A percentile compares a stretch with the other conserved stretches of the same genome.
These are phyloP conservation scores for Mucor sp. DNA, from an alignment of 371 early-diverging fungal genomes.

Conservation along the genomic window DNA sequence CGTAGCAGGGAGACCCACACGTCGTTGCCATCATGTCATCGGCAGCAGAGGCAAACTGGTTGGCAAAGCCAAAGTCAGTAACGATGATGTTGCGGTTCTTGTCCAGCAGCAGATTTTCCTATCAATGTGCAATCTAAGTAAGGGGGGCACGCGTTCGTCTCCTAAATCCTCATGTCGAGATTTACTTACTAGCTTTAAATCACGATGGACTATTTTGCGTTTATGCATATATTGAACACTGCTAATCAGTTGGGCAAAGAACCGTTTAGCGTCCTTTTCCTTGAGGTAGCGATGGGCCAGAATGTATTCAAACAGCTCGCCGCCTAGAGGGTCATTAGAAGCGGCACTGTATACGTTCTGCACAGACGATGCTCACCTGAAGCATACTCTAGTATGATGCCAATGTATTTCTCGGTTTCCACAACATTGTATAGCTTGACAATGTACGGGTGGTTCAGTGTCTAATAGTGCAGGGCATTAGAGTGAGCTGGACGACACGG, in stretches of 20 bases:
- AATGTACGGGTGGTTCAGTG: slow-evolving; percentile 72
- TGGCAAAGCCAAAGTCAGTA: slow-evolving; percentile 99
- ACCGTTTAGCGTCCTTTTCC: slow-evolving; percentile 61
- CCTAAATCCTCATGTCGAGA: slow-evolving; percentile 3
- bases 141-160: slow-evolving; percentile 1
- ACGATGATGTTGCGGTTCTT: slow-evolving; percentile 87
- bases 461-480: slow-evolving; percentile 42
- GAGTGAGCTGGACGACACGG: too few species aligned
- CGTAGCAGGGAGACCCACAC: slow-evolving; percentile 98
- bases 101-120: slow-evolving; percentile 93
- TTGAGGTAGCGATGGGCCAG: slow-evolving; percentile 58
- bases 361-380: slow-evolving; percentile 47
- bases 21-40: slow-evolving; percentile 85
- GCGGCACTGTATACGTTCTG: too few species aligned
- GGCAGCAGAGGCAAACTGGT: slow-evolving; percentile 70
- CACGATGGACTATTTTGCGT: slow-evolving; percentile 68
- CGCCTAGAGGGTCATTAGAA: slow-evolving; percentile 25
- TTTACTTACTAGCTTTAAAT: slow-evolving; percentile 64
- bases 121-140: neutral
- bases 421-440: slow-evolving; percentile 76
- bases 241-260: slow-evolving; percentile 76
- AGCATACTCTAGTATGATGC: slow-evolving; percentile 72
- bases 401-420: slow-evolving; percentile 72
- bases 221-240: slow-evolving; percentile 66
- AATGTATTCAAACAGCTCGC: slow-evolving; percentile 76